Conservation (phyloP, 495 filamentous ascomycete genomes). For the Trichoderma virens region DNA sequence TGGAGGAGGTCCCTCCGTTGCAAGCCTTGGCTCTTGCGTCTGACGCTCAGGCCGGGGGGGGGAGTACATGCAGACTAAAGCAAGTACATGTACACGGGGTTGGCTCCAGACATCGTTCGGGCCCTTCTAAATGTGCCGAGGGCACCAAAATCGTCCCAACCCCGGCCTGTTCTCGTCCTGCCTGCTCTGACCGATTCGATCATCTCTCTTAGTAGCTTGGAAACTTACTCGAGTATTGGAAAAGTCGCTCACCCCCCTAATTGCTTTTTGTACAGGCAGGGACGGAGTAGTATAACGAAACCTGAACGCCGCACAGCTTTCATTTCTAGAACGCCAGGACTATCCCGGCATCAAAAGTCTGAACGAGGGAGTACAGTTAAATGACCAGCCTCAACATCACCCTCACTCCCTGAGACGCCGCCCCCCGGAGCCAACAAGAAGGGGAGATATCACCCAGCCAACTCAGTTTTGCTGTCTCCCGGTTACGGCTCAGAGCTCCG, state of each 20-base stretch:
- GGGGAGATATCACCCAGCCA: constrained; percentile 8
- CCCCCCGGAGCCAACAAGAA: neutral
- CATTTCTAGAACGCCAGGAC: neutral
- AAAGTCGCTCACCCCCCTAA: neutral
- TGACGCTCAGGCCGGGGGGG: neutral
- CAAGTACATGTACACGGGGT: neutral
- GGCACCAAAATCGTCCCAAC: neutral
- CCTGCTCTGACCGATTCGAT: neutral
- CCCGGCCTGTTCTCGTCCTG: neutral
- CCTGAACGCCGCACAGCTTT: neutral
- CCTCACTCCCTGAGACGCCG: neutral
- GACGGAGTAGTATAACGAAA: neutral
- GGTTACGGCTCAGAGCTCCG: neutral
- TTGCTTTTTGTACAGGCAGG: neutral
- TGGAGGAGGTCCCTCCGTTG: neutral
- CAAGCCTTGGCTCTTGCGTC: neutral
- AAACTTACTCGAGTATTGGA: neutral
- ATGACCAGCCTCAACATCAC: neutral
- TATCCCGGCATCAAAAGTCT: neutral
- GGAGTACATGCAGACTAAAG: too few species aligned
- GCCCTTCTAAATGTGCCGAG: constrained; percentile 2
- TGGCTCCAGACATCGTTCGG: neutral
- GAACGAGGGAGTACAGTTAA: neutral
- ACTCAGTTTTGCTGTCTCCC: neutral
- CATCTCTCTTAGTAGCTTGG: neutral